Evolutionary conservation across 345 rosid species (phyloP).

Genomic region (Syzygium oleosum): DNA sequence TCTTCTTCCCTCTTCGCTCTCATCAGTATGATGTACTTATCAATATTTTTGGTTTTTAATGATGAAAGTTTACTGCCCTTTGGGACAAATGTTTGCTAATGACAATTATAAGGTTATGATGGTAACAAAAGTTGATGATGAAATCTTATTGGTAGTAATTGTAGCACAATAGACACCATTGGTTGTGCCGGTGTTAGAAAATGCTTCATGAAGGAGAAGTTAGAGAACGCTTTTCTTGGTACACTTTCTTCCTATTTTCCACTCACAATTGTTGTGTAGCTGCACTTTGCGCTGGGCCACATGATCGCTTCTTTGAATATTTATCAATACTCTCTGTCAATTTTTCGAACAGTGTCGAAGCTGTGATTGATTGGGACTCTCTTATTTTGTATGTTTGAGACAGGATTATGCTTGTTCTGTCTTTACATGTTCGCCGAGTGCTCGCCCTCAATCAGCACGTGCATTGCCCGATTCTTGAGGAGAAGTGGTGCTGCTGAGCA

Average conservation of each 20-base stretch:
- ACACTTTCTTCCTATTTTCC: not conserved
- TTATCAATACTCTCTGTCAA: not conserved
- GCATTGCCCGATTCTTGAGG: constrained; percentile 24
- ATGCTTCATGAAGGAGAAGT: not conserved
- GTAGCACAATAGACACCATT: not conserved
- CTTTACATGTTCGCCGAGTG: constrained; percentile 55
- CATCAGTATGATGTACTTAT: not conserved
- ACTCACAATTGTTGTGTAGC: not conserved
- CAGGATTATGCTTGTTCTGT: constrained; percentile 84
- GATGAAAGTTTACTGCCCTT: not conserved
- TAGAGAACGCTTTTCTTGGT: not conserved
- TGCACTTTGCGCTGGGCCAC: not conserved
- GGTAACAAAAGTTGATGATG: not conserved
- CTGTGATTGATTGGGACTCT: not conserved
- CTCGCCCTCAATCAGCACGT: constrained; percentile 32
- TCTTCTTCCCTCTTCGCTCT: not conserved
- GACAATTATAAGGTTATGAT: not conserved
- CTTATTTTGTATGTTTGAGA: not conserved
- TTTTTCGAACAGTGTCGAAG: not conserved
- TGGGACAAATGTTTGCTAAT: not conserved
- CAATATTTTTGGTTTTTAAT: not conserved
- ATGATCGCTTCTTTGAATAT: not conserved
- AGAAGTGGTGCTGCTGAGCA: constrained; percentile 27
- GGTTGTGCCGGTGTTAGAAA: not conserved
- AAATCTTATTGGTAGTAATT: not conserved